Base-by-base conservation (phyloP, 2,329 filamentous ascomycete species). In the Lachnellula occidentalis region DNA sequence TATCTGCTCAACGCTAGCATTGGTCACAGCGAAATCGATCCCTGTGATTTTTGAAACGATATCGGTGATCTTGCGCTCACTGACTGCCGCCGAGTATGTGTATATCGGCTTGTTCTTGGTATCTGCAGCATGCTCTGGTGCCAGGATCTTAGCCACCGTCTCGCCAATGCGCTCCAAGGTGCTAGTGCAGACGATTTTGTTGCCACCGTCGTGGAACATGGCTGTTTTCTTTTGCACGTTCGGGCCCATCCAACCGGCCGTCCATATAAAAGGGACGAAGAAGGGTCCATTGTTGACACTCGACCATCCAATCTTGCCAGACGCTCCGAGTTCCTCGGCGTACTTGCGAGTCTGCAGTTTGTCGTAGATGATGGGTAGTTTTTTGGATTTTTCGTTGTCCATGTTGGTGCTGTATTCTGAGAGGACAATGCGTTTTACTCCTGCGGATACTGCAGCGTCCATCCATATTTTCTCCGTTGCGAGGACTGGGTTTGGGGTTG, bases 371-470 rank as follows among this genome's bases (percentile, higher is more conserved):
- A 59, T 53, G 15, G 57, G 52, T 2, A 55, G 27, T 6, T 34
- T 51, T 12, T 54, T 36, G 6, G 55, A 49, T 5, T 21, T 34
- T n/a, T 52, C 31, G 17, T 34, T 51, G n/a, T 59, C 53, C 3
- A 57, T 67, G 70, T 72, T 67, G 39, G 68, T 66, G 39, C 68
- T 70, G 45, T 76, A 85, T 54, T 85, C 81, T 9, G 77, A 78
- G 1, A 81, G 80, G 34, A 85, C 72, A 69, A 83, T 82, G 22
- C 80, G 74, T 63, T 78, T 74, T 8, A 85, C 79, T 15, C 79
- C 78, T 1, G 80, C 81, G 19, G 74, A 74, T 39, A 79, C 73
- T 12, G 80, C 75, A 0, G 81, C 83, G 47, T 84, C 76, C 45
- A 84, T 75, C 54, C 84, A 67, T 12, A 58, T 53, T 34, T 58